Percentiles rank a stretch among this genome's conserved stretches.
These are phyloP conservation scores for Pseudocercospora crystallina DNA, from an alignment of 2,329 filamentous ascomycete species.

Conservation along the genomic window DNA sequence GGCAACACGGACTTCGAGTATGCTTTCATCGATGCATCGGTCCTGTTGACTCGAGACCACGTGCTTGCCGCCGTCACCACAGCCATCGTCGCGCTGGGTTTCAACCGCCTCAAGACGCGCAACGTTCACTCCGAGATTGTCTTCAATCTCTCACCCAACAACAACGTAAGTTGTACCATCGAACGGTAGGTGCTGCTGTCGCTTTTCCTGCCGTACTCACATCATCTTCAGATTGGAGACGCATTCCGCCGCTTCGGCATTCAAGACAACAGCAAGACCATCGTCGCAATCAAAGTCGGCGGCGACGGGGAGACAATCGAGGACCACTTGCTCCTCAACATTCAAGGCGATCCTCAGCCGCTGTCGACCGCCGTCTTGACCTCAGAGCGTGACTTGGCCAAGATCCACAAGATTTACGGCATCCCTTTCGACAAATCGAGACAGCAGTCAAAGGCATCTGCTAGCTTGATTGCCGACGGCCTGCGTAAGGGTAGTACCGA, in stretches of 20 bases:
- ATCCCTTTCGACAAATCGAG: conserved; percentile 12
- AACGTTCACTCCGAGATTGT: conserved; percentile 91
- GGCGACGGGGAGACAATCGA: conserved; percentile 43
- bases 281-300: conserved; percentile 81
- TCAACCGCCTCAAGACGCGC: conserved; percentile 67
- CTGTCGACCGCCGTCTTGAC: conserved; percentile 66
- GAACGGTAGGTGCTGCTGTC: background rate
- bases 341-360: conserved; percentile 61
- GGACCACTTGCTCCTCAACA: conserved; percentile 59
- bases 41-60: conserved; percentile 71
- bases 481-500: too few species aligned
- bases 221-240: conserved; percentile 72
- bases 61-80: conserved; percentile 74
- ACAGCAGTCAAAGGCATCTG: too few species aligned
- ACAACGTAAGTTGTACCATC: conserved; percentile 61
- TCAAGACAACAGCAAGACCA: conserved; percentile 63
- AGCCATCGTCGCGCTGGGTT: conserved; percentile 67
- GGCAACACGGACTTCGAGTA: conserved; percentile 88
- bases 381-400: conserved; percentile 61
- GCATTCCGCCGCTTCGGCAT: conserved; percentile 89
- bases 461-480: too few species aligned
- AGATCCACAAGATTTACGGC: conserved; percentile 84
- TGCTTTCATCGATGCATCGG: conserved; percentile 83
- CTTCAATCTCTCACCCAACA: conserved; percentile 73
- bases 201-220: conserved; percentile 6